phyloP scores from a whole-genome alignment of 2,329 filamentous ascomycete genomes.

The Ilyonectria sp. region DNA sequence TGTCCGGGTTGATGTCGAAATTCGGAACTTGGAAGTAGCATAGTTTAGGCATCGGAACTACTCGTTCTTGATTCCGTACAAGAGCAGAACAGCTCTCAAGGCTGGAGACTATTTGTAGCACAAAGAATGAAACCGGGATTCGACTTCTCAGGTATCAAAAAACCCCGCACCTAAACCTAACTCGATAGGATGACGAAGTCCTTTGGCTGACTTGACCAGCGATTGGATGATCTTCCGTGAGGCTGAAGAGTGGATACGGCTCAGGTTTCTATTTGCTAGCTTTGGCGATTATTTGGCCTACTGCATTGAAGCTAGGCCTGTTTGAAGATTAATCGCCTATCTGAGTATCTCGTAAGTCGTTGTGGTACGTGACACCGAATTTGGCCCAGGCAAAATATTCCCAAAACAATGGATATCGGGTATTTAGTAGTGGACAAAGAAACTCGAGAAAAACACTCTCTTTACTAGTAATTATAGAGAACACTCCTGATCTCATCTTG shows the following conservation, averaged over 20 bases:
- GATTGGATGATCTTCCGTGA: not conserved
- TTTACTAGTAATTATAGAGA: not conserved
- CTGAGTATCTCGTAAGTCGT: too few species aligned
- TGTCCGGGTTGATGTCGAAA: not conserved
- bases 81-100: not conserved
- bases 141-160: not conserved
- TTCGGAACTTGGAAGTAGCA: not conserved
- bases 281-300: too few species aligned
- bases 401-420: too few species aligned
- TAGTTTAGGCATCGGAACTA: not conserved
- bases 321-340: too few species aligned
- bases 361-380: too few species aligned
- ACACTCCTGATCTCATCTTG: not conserved
- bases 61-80: not conserved
- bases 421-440: not conserved
- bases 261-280: not conserved
- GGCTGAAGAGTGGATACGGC: not conserved
- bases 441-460: not conserved
- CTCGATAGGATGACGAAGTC: not conserved
- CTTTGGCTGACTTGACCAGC: not conserved
- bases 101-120: not conserved
- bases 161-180: not conserved
- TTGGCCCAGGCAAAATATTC: too few species aligned
- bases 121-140: too few species aligned
- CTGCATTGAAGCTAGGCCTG: too few species aligned